Evolutionary conservation across 768 basidiomycete species (phyloP).

Genomic region (Mycena galopus): DNA sequence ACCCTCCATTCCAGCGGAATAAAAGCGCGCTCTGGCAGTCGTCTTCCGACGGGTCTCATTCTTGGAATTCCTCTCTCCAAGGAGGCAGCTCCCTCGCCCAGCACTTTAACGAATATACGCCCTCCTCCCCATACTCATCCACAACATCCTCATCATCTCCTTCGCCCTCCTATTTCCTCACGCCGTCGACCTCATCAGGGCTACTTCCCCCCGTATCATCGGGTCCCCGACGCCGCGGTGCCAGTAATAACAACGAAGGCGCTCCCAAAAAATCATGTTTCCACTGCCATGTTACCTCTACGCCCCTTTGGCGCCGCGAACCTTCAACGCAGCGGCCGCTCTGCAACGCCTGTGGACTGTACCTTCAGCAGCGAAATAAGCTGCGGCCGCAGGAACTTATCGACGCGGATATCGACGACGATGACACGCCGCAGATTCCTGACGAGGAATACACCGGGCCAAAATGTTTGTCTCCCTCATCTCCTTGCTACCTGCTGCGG

Average conservation of each 20-base stretch:
- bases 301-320: slow-evolving; percentile 34
- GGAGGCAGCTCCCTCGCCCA: not conserved
- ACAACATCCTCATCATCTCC: not conserved
- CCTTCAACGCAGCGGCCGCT: slow-evolving; percentile 24
- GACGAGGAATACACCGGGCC: slow-evolving; percentile 32
- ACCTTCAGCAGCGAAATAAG: slow-evolving; percentile 34
- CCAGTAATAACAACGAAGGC: not conserved
- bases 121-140: not conserved
- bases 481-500: not conserved
- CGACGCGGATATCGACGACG: slow-evolving; percentile 30
- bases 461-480: not conserved
- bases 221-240: not conserved
- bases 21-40: slow-evolving; percentile 5
- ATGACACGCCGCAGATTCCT: slow-evolving; percentile 25
- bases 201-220: not conserved
- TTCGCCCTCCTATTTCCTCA: not conserved
- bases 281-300: slow-evolving; percentile 32
- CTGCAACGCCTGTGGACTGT: slow-evolving; percentile 33
- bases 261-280: slow-evolving; percentile 22
- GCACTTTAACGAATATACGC: not conserved
- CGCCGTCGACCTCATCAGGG: not conserved
- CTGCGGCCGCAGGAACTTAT: slow-evolving; percentile 34
- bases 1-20: slow-evolving; percentile 17
- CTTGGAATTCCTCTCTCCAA: not conserved
- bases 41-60: not conserved